Conservation (phyloP, 192 early-diverging fungal genomes). For the Neocallimastix lanati region DNA sequence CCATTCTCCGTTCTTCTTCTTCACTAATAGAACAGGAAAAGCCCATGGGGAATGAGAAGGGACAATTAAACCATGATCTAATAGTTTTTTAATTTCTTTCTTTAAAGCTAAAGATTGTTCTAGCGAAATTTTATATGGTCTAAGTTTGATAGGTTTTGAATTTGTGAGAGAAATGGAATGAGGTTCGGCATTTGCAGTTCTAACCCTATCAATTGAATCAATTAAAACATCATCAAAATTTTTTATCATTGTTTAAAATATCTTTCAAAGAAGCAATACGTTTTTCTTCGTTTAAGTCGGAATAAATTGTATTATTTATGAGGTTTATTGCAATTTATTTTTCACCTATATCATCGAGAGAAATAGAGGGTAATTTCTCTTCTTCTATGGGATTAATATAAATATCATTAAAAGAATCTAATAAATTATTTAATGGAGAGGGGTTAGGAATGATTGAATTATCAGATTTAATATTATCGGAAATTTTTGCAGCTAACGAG, state of each 20-base stretch:
- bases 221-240: not conserved
- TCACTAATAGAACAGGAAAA: slow-evolving; percentile 14
- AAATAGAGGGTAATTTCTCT: too few relatives aligned
- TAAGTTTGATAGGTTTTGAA: not conserved
- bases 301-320: too few relatives aligned
- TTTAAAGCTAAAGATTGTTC: not conserved
- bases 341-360: too few relatives aligned
- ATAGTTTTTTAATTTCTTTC: slow-evolving; percentile 12
- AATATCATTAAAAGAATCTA: too few relatives aligned
- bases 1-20: slow-evolving; percentile 24
- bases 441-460: too few relatives aligned
- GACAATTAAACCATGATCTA: slow-evolving; percentile 15
- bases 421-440: too few relatives aligned
- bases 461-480: too few relatives aligned
- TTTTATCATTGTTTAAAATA: not conserved
- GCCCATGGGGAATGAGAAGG: slow-evolving; percentile 15
- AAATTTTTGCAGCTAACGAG: too few relatives aligned
- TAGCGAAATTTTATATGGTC: not conserved
- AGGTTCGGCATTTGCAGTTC: not conserved
- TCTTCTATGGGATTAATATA: too few relatives aligned
- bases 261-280: too few relatives aligned
- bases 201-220: not conserved
- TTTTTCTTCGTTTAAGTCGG: too few relatives aligned
- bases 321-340: too few relatives aligned
- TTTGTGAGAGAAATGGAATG: not conserved